phyloP scores from a whole-genome alignment of 2,329 filamentous ascomycete species.

The Trichoderma oligosporum region DNA sequence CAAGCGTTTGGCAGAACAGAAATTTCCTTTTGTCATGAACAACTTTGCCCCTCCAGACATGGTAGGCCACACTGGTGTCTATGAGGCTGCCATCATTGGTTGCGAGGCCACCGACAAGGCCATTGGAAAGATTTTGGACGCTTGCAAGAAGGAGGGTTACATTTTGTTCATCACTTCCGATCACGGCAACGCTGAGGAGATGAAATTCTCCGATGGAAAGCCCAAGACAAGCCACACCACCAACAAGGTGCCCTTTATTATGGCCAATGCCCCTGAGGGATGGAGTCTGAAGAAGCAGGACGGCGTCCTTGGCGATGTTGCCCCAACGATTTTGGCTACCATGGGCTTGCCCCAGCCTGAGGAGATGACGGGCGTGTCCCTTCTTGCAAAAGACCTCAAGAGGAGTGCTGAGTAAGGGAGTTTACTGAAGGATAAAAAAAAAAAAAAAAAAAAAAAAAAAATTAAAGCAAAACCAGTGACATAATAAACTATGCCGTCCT shows the following conservation, averaged over 20 bases:
- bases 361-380: conserved; percentile 84
- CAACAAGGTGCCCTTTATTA: conserved; percentile 96
- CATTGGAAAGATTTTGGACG: conserved; percentile 88
- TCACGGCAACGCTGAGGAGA: conserved; percentile 98
- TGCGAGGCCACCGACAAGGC: conserved; percentile 86
- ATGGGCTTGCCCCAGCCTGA: conserved; percentile 90
- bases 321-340: conserved; percentile 82
- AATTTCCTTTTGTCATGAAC: conserved; percentile 98
- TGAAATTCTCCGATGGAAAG: conserved; percentile 93
- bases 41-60: conserved; percentile 99
- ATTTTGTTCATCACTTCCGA: conserved; percentile 93
- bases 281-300: conserved; percentile 80
- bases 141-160: conserved; percentile 90
- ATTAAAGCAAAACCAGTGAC: background rate
- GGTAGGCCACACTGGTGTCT: conserved; percentile 98
- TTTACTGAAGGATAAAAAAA: background rate
- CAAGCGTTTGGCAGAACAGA: conserved; percentile 79
- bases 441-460: background rate
- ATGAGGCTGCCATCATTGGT: conserved; percentile 86
- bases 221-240: conserved; percentile 98
- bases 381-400: conserved; percentile 69
- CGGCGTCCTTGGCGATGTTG: conserved; percentile 94
- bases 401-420: conserved; percentile 28
- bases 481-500: background rate
- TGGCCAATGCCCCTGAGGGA: conserved; percentile 91